Conservation (phyloP, 208 protist species). For the Tritrichomonas musculus region DNA sequence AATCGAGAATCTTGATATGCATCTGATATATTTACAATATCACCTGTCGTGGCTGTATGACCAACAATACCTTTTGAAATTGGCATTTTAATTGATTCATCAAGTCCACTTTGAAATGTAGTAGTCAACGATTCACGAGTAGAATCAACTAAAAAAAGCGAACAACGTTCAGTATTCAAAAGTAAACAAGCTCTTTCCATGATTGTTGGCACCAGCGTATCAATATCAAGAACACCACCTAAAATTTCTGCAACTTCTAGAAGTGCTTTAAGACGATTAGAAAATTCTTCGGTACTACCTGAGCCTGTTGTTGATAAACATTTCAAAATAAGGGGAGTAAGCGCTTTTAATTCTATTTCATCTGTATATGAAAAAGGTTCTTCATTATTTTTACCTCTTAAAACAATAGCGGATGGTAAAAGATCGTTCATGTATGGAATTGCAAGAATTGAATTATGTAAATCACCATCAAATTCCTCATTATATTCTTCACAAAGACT, state of each 20-base stretch:
- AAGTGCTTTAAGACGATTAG: not conserved
- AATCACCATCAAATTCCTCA: not conserved
- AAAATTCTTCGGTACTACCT: too few relatives aligned
- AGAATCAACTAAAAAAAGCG: not conserved
- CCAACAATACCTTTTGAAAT: constrained; percentile 38
- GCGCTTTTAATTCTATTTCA: not conserved
- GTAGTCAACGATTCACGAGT: not conserved
- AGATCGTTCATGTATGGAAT: not conserved
- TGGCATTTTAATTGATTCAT: constrained; percentile 21
- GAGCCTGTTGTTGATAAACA: not conserved
- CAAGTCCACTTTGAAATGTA: not conserved
- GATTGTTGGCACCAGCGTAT: not conserved
- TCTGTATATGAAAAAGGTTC: not conserved
- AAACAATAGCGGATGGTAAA: not conserved
- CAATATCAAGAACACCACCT: not conserved
- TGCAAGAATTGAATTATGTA: not conserved
- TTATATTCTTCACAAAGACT: not conserved
- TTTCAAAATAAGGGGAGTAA: not conserved
- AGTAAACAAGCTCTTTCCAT: not conserved
- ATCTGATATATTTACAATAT: constrained; percentile 51
- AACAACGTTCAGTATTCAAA: not conserved
- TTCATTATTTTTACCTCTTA: not conserved
- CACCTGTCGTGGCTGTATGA: constrained; percentile 39
- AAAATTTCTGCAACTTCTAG: not conserved
- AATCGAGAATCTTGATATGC: constrained; percentile 54